These are phyloP conservation scores for Vigna reflexopilosa DNA, from an alignment of 306 rosid genomes.

Conservation along the genomic window DNA sequence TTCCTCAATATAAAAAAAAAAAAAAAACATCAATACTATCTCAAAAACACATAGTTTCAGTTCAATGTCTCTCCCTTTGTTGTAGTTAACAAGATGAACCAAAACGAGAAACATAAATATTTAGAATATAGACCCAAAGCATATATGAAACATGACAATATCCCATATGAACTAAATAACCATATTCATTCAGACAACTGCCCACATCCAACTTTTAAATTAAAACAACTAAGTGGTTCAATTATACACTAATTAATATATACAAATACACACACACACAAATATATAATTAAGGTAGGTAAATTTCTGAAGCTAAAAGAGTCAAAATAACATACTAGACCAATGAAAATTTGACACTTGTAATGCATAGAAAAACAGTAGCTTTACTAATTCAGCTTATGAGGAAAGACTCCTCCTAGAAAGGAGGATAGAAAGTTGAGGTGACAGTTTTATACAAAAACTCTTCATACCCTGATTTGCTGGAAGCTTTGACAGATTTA, in stretches of 20 bases:
- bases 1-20: no score
- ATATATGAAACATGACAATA: background rate
- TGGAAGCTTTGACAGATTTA: slow-evolving; percentile 82
- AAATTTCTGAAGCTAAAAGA: slow-evolving; percentile 9
- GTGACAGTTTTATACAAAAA: slow-evolving; percentile 58
- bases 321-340: background rate
- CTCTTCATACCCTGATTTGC: slow-evolving; percentile 79
- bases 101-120: background rate
- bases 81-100: background rate
- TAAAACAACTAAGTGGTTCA: background rate
- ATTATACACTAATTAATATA: no score
- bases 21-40: no score
- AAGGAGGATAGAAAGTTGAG: slow-evolving; percentile 46
- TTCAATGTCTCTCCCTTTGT: no score
- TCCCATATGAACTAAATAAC: slow-evolving; percentile 3
- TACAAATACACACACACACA: no score
- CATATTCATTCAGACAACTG: background rate
- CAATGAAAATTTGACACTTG: background rate
- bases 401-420: slow-evolving; percentile 26
- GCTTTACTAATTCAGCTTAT: slow-evolving; percentile 20
- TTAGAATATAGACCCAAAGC: slow-evolving; percentile 17
- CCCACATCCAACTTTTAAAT: background rate
- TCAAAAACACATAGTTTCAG: no score
- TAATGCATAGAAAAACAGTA: slow-evolving; percentile 25
- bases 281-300: background rate